Evolutionary conservation across 768 basidiomycete genomes (phyloP), one percentile per base, ranked within the genome.

Genomic region (Tulasnella sp.): DNA sequence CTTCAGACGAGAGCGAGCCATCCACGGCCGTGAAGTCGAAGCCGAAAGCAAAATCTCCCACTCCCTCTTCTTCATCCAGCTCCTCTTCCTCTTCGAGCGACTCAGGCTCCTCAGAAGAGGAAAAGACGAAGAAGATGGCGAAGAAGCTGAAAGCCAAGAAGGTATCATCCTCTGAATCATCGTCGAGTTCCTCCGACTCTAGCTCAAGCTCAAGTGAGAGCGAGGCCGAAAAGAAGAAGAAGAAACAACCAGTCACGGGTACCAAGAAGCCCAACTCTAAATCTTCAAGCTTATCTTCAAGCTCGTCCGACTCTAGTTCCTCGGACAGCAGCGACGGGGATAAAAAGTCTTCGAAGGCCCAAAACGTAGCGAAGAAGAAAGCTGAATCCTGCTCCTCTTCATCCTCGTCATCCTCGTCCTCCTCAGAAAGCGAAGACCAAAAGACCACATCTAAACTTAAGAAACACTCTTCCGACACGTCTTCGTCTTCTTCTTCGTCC

Each of bases 401-500:
- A 17, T 62, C 36, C 42, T 77, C 62, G 36, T 34, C 32, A 16
- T 70, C 69, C 26, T 41, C 40, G 16, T 70, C 69, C 4, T 41
- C 66, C n/a, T 39, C 39, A 2, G 39, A 39, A 42, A 67, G 39
- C 14, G 39, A 36, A 36, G 42, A 39, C 66, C 37, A 36, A 26
- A 42, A 39, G 19, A 32, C 39, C n/a, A 34, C 66, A n/a, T n/a
- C 26, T 14, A 62, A 70, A 26, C 62, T 66, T 2, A 66, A 64
- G 41, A n/a, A 67, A 40, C 26, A n/a, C n/a, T n/a, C n/a, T n/a
- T n/a, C 47, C 22, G 47, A 70, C 22, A 76, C 72, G 36, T 62
- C 76, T 14, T 73, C 75, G 17, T 77, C 78, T 5, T 67, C 62
- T 67, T 78, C 80, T 2, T 73, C 75, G 8, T 47, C 47, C 62